Conservation (phyloP, 2,329 filamentous ascomycete species). For the Botrytis fragariae region DNA sequence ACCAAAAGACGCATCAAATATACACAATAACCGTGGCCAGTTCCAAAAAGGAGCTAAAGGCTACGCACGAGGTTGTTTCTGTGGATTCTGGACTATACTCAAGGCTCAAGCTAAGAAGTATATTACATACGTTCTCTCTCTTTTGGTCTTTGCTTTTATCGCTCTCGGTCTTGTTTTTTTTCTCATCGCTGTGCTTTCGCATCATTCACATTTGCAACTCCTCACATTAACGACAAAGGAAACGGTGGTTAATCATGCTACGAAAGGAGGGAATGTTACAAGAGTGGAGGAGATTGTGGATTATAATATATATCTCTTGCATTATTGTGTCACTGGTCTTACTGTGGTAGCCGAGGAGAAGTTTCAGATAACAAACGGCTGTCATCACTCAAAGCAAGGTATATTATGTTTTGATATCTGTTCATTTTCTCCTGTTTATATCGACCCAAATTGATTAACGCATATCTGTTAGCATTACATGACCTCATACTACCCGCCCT, state of each 20-base stretch:
- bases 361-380: not conserved
- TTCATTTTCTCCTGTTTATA: not conserved
- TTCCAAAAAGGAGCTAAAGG: not conserved
- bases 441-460: not conserved
- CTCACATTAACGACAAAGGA: not conserved
- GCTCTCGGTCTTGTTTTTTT: not conserved
- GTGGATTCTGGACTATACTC: not conserved
- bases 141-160: slow-evolving; percentile 1
- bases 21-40: not conserved
- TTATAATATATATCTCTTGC: slow-evolving; percentile 2
- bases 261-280: no score
- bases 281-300: not conserved
- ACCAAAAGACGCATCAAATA: not conserved
- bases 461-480: slow-evolving; percentile 1
- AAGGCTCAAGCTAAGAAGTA: slow-evolving; percentile 2
- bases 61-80: not conserved
- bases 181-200: not conserved
- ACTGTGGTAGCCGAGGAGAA: not conserved
- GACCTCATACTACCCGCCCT: not conserved
- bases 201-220: slow-evolving; percentile 7
- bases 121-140: slow-evolving; percentile 1
- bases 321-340: slow-evolving; percentile 9
- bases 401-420: not conserved
- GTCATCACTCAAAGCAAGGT: slow-evolving; percentile 10
- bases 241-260: not conserved